Evolutionary conservation across 1,139 yeast genomes (phyloP).

Genomic region (Blastobotrys ciferrii): DNA sequence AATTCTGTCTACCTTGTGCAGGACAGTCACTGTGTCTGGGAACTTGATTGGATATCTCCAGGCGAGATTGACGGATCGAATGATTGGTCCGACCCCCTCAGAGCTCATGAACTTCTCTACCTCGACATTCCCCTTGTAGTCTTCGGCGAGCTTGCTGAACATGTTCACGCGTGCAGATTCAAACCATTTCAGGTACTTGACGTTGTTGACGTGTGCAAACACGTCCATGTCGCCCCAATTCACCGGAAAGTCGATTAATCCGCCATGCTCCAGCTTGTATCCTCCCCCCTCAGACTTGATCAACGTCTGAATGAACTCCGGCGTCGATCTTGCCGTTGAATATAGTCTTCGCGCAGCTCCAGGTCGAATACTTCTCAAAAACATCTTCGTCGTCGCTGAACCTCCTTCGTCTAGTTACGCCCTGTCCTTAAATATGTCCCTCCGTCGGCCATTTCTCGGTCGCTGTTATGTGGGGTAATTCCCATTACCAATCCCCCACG

Average conservation of each 20-base stretch:
- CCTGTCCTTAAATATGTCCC: no score
- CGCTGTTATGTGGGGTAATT: no score
- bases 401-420: no score
- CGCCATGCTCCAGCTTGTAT: conserved; percentile 2
- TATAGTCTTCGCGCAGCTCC: neutral
- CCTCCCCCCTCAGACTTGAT: conserved; percentile 10
- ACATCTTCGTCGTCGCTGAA: no score
- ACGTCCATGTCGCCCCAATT: conserved; percentile 25
- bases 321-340: neutral
- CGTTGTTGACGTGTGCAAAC: conserved; percentile 38
- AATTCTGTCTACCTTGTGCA: conserved; percentile 27
- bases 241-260: conserved; percentile 4
- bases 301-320: neutral
- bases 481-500: no score
- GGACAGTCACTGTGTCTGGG: conserved; percentile 36
- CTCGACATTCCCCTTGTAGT: conserved; percentile 21
- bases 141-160: conserved; percentile 22
- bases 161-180: conserved; percentile 37
- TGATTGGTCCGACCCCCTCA: conserved; percentile 34
- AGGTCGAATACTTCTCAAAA: no score
- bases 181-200: conserved; percentile 37
- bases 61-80: conserved; percentile 34
- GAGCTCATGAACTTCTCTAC: conserved; percentile 29
- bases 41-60: conserved; percentile 37
- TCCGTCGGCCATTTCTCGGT: no score